Evolutionary conservation across 495 filamentous ascomycete genomes (phyloP), one percentile per base, ranked within the genome.

Genomic region (Aspergillus hancockii): DNA sequence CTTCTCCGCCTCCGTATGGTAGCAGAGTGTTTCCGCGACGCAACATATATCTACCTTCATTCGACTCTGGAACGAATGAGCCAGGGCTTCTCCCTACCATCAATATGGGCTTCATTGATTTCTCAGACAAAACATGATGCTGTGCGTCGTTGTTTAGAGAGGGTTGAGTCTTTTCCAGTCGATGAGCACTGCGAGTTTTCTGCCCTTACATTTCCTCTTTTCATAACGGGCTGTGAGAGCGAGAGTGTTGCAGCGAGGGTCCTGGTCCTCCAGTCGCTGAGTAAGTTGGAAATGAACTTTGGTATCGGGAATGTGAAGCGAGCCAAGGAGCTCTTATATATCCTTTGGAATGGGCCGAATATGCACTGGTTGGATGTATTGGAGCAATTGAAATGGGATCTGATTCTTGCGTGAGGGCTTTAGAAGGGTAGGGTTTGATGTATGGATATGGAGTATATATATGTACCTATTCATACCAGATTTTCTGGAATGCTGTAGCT

Each of bases 1-100:
- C 64, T 79, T 30, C 59, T 41, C 47, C 75, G 76, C 22, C 74
- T 79, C 10, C 70, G 67, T 55, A 71, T 79, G 49, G 75, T 79
- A 28, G 76, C 76, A 10, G 71, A 79, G 53, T 77, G 70, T 59
- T 79, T 74, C 61, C 76, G 75, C 55, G 73, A 79, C 13, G 74
- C 74, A 40, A 71, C 68, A 13, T 78, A 76, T 50, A 67, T 76
- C 55, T 77, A 75, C 21, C 67, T 79, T 16, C 74, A 79, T 53
- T 78, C 76, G 8, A 75, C 65, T 12, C 62, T 79, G 7, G 66
- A 78, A 40, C 63, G 63, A 40, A 75, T 78, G 55, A 58, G 46
- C 14, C 47, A 58, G 61, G 46, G 23, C n/a, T 16, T 30, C 30
- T 25, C 21, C 8, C 10, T 34, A 2, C 28, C 54, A n/a, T 12